Evolutionary conservation across 768 basidiomycete genomes (phyloP).

Genomic region (Phlegmacium glaucopus): DNA sequence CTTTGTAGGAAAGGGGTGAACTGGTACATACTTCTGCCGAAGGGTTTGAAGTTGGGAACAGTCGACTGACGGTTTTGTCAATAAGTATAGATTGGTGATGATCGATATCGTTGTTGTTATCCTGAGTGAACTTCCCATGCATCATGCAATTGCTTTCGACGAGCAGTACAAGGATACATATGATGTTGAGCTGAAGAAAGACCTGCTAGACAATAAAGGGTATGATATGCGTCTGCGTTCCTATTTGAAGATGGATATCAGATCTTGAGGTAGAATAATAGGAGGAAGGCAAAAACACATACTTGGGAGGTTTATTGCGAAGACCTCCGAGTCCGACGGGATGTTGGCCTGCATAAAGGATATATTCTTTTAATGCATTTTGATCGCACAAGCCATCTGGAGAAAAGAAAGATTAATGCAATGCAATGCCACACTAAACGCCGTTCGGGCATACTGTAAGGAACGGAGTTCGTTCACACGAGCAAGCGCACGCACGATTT

Average conservation of each 20-base stretch:
- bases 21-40: too few relatives aligned
- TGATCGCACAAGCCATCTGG: slow-evolving; percentile 53
- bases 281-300: slow-evolving; percentile 16
- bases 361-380: slow-evolving; percentile 80
- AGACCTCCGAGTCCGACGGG: slow-evolving; percentile 87
- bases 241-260: slow-evolving; percentile 32
- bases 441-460: too few relatives aligned
- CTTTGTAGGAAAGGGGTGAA: too few relatives aligned
- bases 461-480: too few relatives aligned
- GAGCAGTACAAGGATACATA: slow-evolving; percentile 43
- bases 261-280: not conserved
- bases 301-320: slow-evolving; percentile 96
- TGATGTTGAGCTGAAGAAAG: slow-evolving; percentile 86
- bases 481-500: too few relatives aligned
- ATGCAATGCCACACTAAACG: too few relatives aligned
- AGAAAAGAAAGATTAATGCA: not conserved
- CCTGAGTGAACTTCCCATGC: slow-evolving; percentile 17
- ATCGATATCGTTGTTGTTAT: too few relatives aligned
- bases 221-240: slow-evolving; percentile 92
- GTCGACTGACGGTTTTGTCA: too few relatives aligned
- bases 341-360: slow-evolving; percentile 83
- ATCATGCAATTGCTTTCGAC: slow-evolving; percentile 15
- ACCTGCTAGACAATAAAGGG: slow-evolving; percentile 88
- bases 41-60: too few relatives aligned
- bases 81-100: too few relatives aligned